These are phyloP conservation scores for Tulasnella sp. DNA, from an alignment of 768 basidiomycete species.

Conservation along the genomic window DNA sequence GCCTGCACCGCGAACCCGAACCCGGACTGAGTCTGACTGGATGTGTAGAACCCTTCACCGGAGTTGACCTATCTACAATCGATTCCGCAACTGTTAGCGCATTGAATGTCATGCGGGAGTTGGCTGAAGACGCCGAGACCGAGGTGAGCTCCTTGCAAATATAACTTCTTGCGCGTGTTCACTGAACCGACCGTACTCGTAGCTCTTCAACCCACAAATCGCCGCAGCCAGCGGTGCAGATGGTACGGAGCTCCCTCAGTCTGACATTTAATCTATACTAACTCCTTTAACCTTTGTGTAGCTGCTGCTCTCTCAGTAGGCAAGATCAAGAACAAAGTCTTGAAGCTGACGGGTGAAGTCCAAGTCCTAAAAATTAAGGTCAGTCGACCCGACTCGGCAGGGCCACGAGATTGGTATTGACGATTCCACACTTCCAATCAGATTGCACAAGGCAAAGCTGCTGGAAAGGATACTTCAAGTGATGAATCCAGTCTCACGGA, in stretches of 20 bases:
- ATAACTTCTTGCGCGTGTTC: neutral
- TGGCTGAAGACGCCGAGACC: conserved; percentile 37
- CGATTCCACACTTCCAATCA: conserved; percentile 18
- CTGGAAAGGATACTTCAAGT: conserved; percentile 29
- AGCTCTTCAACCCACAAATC: conserved; percentile 34
- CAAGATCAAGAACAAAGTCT: conserved; percentile 42
- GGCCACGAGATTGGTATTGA: neutral
- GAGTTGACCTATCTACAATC: conserved; percentile 33
- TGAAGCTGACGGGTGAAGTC: conserved; percentile 37
- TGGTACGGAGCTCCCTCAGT: conserved; percentile 18
- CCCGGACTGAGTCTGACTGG: neutral
- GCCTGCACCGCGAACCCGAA: neutral
- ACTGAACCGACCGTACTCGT: neutral
- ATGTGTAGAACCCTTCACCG: neutral
- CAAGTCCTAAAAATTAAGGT: conserved; percentile 28
- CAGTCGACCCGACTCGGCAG: neutral
- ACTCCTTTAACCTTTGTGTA: conserved; percentile 5
- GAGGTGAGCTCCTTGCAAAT: conserved; percentile 17
- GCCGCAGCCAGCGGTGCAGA: conserved; percentile 32
- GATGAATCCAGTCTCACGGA: conserved; percentile 28
- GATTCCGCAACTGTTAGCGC: conserved; percentile 27
- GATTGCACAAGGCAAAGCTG: conserved; percentile 35
- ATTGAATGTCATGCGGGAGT: conserved; percentile 33
- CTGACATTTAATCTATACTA: neutral
- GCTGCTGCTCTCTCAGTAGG: conserved; percentile 35